Evolutionary conservation across 805 yeast genomes (phyloP).

Genomic region (Cyberlindnera mrakii): DNA sequence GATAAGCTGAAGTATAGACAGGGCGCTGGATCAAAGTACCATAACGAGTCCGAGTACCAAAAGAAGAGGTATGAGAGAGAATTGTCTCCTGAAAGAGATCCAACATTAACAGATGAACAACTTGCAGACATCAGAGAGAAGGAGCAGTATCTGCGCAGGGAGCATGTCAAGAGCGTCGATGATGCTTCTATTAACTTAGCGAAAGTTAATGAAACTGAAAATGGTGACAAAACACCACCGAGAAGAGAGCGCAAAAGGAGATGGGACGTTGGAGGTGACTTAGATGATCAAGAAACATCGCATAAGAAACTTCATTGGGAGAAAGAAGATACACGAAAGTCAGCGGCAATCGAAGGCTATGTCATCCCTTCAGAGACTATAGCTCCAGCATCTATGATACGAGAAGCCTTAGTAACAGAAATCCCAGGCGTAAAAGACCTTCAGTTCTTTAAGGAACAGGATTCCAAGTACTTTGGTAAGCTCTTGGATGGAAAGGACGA

Average conservation of each 20-base stretch:
- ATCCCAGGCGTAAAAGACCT: slow-evolving; percentile 63
- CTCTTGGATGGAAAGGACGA: slow-evolving; percentile 34
- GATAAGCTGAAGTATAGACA: slow-evolving; percentile 27
- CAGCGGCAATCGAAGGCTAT: slow-evolving; percentile 27
- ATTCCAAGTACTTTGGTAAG: slow-evolving; percentile 63
- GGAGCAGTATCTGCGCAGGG: slow-evolving; percentile 21
- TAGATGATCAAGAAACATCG: slow-evolving; percentile 8
- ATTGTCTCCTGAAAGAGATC: slow-evolving; percentile 26
- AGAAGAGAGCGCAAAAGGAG: slow-evolving; percentile 19
- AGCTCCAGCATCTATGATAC: slow-evolving; percentile 22
- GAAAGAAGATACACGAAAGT: background rate
- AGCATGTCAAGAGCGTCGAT: no score
- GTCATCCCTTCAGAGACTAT: slow-evolving; percentile 46
- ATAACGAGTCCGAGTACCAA: slow-evolving; percentile 44
- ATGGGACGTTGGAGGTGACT: slow-evolving; percentile 18
- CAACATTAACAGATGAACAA: slow-evolving; percentile 34
- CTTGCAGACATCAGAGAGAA: slow-evolving; percentile 35
- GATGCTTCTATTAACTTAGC: no score
- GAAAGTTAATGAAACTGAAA: slow-evolving; percentile 22
- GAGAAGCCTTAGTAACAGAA: slow-evolving; percentile 40
- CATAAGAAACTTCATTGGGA: slow-evolving; percentile 15
- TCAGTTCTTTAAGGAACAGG: slow-evolving; percentile 65
- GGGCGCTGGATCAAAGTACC: slow-evolving; percentile 23
- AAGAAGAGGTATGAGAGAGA: slow-evolving; percentile 30
- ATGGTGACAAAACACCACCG: slow-evolving; percentile 25